Evolutionary conservation across 202 grass and related monocot species (phyloP).

Genomic region (Setaria italica): DNA sequence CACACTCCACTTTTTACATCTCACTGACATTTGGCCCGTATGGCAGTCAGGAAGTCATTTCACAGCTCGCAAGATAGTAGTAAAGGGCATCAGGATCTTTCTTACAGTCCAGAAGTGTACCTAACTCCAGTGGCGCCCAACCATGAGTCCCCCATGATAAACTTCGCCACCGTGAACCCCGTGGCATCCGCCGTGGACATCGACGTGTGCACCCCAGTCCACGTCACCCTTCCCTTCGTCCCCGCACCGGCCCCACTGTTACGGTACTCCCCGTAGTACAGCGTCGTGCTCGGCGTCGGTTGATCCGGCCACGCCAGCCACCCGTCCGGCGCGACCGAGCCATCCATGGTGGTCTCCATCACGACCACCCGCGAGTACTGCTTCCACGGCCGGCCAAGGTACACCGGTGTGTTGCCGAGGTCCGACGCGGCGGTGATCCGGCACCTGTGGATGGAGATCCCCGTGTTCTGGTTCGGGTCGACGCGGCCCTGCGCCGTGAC

Average conservation of each 20-base stretch:
- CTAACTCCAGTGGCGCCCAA: slow-evolving; percentile 50
- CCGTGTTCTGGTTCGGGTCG: slow-evolving; percentile 78
- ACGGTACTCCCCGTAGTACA: slow-evolving; percentile 80
- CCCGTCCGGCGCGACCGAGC: slow-evolving; percentile 48
- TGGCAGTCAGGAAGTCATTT: too few relatives aligned
- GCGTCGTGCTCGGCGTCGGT: slow-evolving; percentile 39
- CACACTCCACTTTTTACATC: too few relatives aligned
- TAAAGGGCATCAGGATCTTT: neutral
- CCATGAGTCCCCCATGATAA: slow-evolving; percentile 67
- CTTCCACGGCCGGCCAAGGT: slow-evolving; percentile 77
- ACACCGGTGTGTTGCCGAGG: slow-evolving; percentile 51
- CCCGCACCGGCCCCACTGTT: slow-evolving; percentile 56
- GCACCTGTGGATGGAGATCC: slow-evolving; percentile 77
- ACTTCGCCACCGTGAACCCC: slow-evolving; percentile 58
- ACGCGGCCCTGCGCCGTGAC: slow-evolving; percentile 76
- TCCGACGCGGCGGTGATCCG: slow-evolving; percentile 56
- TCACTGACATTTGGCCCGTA: too few relatives aligned
- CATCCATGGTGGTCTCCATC: slow-evolving; percentile 55
- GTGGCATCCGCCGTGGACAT: slow-evolving; percentile 55
- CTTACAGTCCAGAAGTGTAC: slow-evolving; percentile 60
- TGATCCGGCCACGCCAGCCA: slow-evolving; percentile 67
- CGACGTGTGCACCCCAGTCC: slow-evolving; percentile 53
- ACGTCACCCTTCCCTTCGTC: slow-evolving; percentile 52
- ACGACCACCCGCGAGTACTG: slow-evolving; percentile 67
- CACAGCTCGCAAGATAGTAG: too few relatives aligned